A percentile compares a stretch with the other conserved stretches of the same genome.
Conservation (phyloP, 139 green algal genomes). For the Chlorella sorokiniana region DNA sequence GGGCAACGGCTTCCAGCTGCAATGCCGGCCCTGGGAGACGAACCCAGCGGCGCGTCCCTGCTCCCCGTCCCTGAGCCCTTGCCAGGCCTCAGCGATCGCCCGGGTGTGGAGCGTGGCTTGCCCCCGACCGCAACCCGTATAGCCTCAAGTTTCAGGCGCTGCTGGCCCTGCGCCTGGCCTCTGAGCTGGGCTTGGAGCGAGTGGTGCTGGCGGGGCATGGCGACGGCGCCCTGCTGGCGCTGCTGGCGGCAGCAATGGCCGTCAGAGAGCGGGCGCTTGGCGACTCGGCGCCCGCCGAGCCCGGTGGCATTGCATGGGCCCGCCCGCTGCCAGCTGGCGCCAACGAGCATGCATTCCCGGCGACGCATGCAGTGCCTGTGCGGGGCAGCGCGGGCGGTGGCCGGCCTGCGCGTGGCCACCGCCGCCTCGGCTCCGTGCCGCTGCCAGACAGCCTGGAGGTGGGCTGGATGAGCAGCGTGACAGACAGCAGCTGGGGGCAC, state of each 20-base stretch:
- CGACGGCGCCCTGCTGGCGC: slow-evolving; percentile 72
- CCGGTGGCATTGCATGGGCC: too few species aligned
- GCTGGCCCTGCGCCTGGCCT: slow-evolving; percentile 62
- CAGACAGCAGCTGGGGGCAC: not conserved
- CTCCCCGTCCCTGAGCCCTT: not conserved
- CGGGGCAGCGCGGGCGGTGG: not conserved
- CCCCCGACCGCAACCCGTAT: slow-evolving; percentile 51
- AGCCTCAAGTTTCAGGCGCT: slow-evolving; percentile 54
- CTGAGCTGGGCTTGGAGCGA: slow-evolving; percentile 45
- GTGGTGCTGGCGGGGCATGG: slow-evolving; percentile 70
- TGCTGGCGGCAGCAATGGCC: slow-evolving; percentile 57
- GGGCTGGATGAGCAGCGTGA: slow-evolving; percentile 18
- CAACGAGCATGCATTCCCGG: not conserved
- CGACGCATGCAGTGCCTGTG: not conserved
- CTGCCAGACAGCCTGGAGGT: not conserved
- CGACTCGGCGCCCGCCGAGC: not conserved
- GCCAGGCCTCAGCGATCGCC: slow-evolving; percentile 54
- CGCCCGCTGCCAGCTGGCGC: not conserved
- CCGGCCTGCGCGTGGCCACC: not conserved
- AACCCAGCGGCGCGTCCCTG: not conserved
- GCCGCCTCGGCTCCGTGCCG: not conserved
- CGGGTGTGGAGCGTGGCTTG: not conserved
- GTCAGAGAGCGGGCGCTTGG: slow-evolving; percentile 2
- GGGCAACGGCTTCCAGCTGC: too few species aligned
- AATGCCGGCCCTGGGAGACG: too few species aligned